Conservation (phyloP, 805 yeast species). For the Candida boleticola region DNA sequence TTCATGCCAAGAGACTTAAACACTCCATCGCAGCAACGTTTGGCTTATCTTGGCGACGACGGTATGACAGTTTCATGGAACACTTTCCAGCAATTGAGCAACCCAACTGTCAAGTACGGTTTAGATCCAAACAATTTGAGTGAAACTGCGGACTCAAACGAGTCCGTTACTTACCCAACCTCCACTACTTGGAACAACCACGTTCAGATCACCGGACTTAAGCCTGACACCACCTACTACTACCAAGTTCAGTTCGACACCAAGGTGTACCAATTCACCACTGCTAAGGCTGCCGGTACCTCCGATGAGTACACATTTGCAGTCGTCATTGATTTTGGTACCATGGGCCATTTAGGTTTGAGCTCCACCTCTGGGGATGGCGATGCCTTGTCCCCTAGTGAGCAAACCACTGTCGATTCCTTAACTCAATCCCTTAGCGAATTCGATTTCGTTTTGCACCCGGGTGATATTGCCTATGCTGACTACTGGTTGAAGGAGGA, state of each 20-base stretch:
- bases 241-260: slow-evolving; percentile 9
- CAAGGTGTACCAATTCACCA: slow-evolving; percentile 9
- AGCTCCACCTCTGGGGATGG: slow-evolving; percentile 8
- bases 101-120: slow-evolving; percentile 12
- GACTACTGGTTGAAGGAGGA: slow-evolving; percentile 15
- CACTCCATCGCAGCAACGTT: slow-evolving; percentile 11
- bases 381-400: slow-evolving; percentile 12
- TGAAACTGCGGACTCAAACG: slow-evolving; percentile 9
- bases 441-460: slow-evolving; percentile 13
- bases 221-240: slow-evolving; percentile 12
- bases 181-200: slow-evolving; percentile 14
- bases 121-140: slow-evolving; percentile 7
- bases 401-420: slow-evolving; percentile 12
- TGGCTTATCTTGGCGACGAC: slow-evolving; percentile 9
- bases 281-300: slow-evolving; percentile 10
- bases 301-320: slow-evolving; percentile 10
- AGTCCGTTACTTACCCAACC: slow-evolving; percentile 11
- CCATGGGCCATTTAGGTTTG: slow-evolving; percentile 13
- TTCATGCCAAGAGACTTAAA: neutral
- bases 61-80: slow-evolving; percentile 15
- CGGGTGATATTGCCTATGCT: slow-evolving; percentile 15
- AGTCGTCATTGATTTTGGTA: slow-evolving; percentile 13
- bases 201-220: slow-evolving; percentile 10
- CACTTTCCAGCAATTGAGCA: slow-evolving; percentile 8
- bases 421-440: slow-evolving; percentile 7